Conservation (phyloP, 176 grass and related monocot species). For the Aegilops sharonensis region DNA sequence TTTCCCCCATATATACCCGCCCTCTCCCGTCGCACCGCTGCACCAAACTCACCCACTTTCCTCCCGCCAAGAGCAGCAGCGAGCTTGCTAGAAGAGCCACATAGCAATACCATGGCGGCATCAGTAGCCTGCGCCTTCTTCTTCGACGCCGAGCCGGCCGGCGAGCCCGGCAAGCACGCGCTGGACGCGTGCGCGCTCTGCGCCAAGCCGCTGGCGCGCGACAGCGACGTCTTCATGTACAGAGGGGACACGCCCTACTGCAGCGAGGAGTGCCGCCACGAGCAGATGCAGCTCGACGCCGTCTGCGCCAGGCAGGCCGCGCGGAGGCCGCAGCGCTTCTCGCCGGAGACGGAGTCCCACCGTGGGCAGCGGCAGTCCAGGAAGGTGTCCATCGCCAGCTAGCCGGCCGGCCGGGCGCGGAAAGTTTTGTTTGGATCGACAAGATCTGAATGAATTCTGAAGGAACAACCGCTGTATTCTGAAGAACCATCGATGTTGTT, state of each 20-base stretch:
- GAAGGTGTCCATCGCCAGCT: slow-evolving; percentile 6
- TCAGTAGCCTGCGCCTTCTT: slow-evolving; percentile 16
- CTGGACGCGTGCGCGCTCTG: slow-evolving; percentile 57
- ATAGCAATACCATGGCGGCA: slow-evolving; percentile 17
- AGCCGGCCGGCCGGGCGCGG: not conserved
- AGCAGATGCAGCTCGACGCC: slow-evolving; percentile 52
- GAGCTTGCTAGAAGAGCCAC: not conserved
- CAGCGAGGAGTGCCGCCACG: slow-evolving; percentile 58
- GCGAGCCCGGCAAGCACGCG: not conserved
- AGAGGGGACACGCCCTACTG: slow-evolving; percentile 70
- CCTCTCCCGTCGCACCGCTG: not conserved
- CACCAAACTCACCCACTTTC: not conserved
- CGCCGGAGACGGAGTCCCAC: not conserved
- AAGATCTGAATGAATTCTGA: not conserved
- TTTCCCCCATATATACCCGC: slow-evolving; percentile 17
- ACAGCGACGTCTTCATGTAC: slow-evolving; percentile 75
- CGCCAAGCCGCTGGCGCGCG: slow-evolving; percentile 39
- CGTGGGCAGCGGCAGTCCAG: not conserved
- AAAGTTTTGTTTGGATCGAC: not conserved
- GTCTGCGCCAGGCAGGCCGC: not conserved
- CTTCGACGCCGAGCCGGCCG: slow-evolving; percentile 38
- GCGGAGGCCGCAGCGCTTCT: not conserved
- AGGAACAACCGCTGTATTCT: too few species aligned
- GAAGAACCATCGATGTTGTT: not conserved
- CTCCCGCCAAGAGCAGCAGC: not conserved